Evolutionary conservation across 1,284 basidiomycete species (phyloP), one percentile per base, ranked within the genome.

Genomic region (Takashimella koratensis): DNA sequence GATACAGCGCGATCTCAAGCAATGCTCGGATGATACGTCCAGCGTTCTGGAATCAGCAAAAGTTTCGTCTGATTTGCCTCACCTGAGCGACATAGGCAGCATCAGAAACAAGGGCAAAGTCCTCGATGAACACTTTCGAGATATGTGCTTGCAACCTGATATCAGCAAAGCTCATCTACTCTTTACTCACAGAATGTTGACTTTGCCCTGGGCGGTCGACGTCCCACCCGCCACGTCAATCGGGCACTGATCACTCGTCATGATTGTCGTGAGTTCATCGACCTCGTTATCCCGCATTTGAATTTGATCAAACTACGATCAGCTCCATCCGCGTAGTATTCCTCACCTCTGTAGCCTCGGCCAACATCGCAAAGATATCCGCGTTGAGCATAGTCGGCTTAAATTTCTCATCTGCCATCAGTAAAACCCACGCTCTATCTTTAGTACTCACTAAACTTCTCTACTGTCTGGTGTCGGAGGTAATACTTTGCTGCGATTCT

Each of bases 401-500:
- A 76, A 99, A 91, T 58, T 83, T 77, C 59, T 84, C 77, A 76
- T 92, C 71, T 76, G 47, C 11, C 5, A 36, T 64, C 48, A 63
- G 52, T 45, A 6, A 0, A 5, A 20, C 5, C 5, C 13, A 5
- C 43, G 24, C 11, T 12, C 12, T 12, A 8, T 20, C 3, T 24
- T 27, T 16, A 30, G 8, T 5, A 59, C 73, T 59, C 49, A 74
- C 73, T 93, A 80, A 96, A 98, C 3, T 89, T 83, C 70, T 92
- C 90, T 36, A 99, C 86, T 1, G 92, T 94, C 48, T 83, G 79
- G 74, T 90, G 80, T 30, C 87, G 84, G 61, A 99, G 88, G 76
- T 98, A 99, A 76, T 98, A 99, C 70, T 89, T 93, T 2, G 95
- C 92, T 0, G 96, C 94, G 63, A 98, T 95, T 56, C 92, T 81